Evolutionary conservation across 768 basidiomycete genomes (phyloP).

Genomic region (Gloeopeniophorella convolvens): DNA sequence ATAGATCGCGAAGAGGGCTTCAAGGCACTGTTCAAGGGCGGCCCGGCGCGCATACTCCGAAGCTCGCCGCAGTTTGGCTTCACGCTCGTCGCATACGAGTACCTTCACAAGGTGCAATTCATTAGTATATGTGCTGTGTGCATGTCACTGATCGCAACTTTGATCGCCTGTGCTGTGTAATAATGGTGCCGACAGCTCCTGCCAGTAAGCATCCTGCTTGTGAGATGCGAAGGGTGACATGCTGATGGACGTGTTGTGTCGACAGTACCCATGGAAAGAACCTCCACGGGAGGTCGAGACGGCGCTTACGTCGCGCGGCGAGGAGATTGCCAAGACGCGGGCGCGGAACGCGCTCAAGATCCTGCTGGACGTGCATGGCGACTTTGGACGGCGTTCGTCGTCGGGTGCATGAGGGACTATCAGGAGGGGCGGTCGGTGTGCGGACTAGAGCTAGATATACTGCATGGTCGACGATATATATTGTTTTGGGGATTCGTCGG

Average conservation of each 20-base stretch:
- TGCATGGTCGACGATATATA: constrained; percentile 8
- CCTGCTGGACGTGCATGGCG: constrained; percentile 83
- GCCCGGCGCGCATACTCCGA: constrained; percentile 78
- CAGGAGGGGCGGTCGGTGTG: no score
- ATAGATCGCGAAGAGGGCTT: constrained; percentile 86
- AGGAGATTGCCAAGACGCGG: constrained; percentile 82
- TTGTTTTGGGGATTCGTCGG: neutral
- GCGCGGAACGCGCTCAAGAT: constrained; percentile 95
- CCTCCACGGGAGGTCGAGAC: constrained; percentile 63
- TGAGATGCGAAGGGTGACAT: constrained; percentile 2
- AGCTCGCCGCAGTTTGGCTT: constrained; percentile 95
- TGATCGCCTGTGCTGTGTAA: neutral
- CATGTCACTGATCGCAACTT: neutral
- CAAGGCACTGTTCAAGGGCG: constrained; percentile 86
- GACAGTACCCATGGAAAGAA: constrained; percentile 80
- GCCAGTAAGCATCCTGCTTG: constrained; percentile 13
- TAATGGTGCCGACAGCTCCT: constrained; percentile 2
- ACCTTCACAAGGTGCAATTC: constrained; percentile 50
- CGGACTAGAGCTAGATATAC: no score
- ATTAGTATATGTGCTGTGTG: neutral
- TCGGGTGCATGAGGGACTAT: neutral
- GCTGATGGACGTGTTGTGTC: constrained; percentile 20
- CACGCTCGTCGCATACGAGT: constrained; percentile 77
- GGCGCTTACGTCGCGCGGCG: constrained; percentile 59
- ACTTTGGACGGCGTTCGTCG: constrained; percentile 38